Percentiles rank a stretch among this genome's conserved stretches.
phyloP scores from a whole-genome alignment of 208 protist species.

The Polymyxa betae region DNA sequence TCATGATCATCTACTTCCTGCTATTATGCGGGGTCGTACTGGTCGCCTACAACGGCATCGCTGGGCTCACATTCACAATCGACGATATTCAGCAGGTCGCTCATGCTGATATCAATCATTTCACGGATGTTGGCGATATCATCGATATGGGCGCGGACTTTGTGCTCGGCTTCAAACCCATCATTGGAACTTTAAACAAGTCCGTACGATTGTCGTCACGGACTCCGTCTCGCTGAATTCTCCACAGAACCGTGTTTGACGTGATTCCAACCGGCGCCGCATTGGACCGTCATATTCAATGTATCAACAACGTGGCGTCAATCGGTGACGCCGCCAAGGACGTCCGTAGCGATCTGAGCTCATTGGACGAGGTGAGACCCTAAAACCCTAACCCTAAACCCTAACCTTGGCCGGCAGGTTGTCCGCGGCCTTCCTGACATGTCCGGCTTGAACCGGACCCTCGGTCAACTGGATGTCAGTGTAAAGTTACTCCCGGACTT shows the following conservation, averaged over 20 bases:
- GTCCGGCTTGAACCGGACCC: not conserved
- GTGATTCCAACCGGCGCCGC: not conserved
- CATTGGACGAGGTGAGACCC: not conserved
- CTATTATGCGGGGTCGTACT: conserved; percentile 46
- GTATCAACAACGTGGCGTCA: not conserved
- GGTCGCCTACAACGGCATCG: conserved; percentile 51
- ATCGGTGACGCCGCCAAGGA: not conserved
- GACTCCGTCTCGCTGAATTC: not conserved
- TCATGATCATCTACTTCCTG: not conserved
- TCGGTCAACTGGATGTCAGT: conserved; percentile 42
- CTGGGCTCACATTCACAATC: not conserved
- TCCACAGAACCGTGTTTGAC: not conserved
- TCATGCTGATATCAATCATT: not conserved
- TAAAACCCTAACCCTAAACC: not conserved
- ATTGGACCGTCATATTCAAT: not conserved
- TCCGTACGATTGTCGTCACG: not conserved
- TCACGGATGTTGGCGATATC: not conserved
- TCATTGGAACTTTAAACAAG: not conserved
- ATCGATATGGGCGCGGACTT: not conserved
- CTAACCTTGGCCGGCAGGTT: not conserved
- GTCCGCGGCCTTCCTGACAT: conserved; percentile 35
- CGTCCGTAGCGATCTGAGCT: not conserved
- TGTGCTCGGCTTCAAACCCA: not conserved
- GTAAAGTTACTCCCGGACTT: not conserved
- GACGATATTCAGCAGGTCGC: not conserved